Percentiles rank a stretch among this genome's conserved stretches.
phyloP scores from a whole-genome alignment of 1,284 basidiomycete species.

The Schizopora paradoxa region DNA sequence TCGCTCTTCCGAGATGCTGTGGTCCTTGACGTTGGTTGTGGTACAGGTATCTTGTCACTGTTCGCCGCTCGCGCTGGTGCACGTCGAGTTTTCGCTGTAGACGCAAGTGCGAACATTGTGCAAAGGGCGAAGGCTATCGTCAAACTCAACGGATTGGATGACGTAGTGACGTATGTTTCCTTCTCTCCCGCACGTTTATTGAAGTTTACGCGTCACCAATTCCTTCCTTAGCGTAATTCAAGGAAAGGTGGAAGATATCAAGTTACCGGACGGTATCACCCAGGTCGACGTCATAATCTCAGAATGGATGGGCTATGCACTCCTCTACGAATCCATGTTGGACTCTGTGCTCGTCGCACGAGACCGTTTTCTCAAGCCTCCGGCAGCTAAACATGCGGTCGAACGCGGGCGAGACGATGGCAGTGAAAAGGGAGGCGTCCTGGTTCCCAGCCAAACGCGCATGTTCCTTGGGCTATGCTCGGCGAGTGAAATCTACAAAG shows the following conservation, averaged over 20 bases:
- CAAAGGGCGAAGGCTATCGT: conserved; percentile 81
- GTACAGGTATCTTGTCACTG: conserved; percentile 89
- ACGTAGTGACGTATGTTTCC: conserved; percentile 63
- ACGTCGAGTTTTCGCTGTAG: conserved; percentile 89
- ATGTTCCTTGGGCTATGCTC: conserved; percentile 84
- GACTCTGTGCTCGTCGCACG: conserved; percentile 89
- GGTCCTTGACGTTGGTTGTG: conserved; percentile 94
- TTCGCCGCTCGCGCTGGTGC: conserved; percentile 92
- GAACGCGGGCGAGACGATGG: conserved; percentile 12
- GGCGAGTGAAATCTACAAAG: conserved; percentile 69
- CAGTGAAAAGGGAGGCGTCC: conserved; percentile 52
- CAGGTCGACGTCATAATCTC: conserved; percentile 92
- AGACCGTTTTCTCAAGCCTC: conserved; percentile 74
- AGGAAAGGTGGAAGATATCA: conserved; percentile 86
- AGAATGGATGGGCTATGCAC: conserved; percentile 97
- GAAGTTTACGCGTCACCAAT: conserved; percentile 13
- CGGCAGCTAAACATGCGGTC: not conserved
- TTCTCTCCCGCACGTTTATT: not conserved
- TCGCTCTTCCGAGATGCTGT: conserved; percentile 78
- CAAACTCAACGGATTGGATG: conserved; percentile 70
- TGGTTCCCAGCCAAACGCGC: conserved; percentile 88
- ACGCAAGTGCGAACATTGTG: conserved; percentile 81
- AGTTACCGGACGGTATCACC: conserved; percentile 58
- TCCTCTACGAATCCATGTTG: conserved; percentile 96
- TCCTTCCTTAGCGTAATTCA: conserved; percentile 63